Base-by-base conservation (phyloP, 768 basidiomycete genomes). In the Lactifluus subvellereus region DNA sequence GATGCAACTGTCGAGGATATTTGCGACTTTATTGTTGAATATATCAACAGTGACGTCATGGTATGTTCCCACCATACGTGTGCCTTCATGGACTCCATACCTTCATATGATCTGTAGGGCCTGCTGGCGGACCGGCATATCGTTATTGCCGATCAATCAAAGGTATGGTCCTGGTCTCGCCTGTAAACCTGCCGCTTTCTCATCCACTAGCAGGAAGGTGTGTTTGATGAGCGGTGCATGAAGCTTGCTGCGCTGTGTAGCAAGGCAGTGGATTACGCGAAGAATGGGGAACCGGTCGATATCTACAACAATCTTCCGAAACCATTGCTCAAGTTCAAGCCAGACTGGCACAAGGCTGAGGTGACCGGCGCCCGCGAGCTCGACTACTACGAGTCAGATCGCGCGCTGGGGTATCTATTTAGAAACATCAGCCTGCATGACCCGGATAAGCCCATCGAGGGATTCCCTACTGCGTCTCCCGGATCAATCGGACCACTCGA, bases 31-130 rank as follows among this genome's bases (percentile, higher is more conserved):
- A 76, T 94, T 27, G 84, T 91, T 14, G 85, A 93, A 67, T 94
- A 92, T 60, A 90, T 94, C 70, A 81, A 89, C 65, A 90, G 89
- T 0, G 89, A 93, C 69, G 81, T 91, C 48, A 73, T 91, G 79
- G 89, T 90, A 73, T 20, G 80, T 69, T 7, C 9, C 22, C 18
- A 7, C 1, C 4, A 38, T 16, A 16, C 14, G 6, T 13, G n/a
- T 37, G 14, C 7, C 16, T 13, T 45, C n/a, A 20, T 40, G 2
- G 47, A 42, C 38, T 27, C 27, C 33, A 52, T 2, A 16, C 6
- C 11, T 13, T 13, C 30, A 33, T 33, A 20, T 32, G 20, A 59
- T 43, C 7, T 11, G 7, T 43, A 43, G 42, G 42, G 42, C 16
- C 16, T 43, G 42, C 18, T 43, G 18, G 42, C 45, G n/a, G 45